A percentile compares a stretch with the other conserved stretches of the same genome.
Conservation (phyloP, 305 asterid genomes). For the Rubia balearica region DNA sequence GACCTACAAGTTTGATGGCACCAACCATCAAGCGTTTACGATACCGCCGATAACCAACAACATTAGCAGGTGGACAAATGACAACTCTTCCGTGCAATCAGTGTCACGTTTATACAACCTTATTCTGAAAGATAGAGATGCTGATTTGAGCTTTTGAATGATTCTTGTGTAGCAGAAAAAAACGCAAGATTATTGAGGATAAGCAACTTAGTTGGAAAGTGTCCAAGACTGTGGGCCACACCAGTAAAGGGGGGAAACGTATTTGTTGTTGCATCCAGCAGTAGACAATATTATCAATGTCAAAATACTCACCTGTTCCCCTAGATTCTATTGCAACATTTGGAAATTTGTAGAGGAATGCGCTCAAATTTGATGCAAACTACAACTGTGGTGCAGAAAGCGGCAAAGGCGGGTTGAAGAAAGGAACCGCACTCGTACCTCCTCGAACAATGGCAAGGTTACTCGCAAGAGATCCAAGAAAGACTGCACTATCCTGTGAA, state of each 20-base stretch:
- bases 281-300: background rate
- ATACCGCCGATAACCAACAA: background rate
- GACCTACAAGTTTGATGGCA: background rate
- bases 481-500: background rate
- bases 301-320: too few species aligned
- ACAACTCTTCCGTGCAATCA: too few species aligned
- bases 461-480: background rate
- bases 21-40: too few species aligned
- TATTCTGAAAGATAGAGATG: background rate
- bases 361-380: background rate
- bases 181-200: background rate
- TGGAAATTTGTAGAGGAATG: background rate
- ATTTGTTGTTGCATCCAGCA: background rate
- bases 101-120: background rate
- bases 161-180: background rate
- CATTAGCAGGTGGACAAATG: too few species aligned
- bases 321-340: background rate
- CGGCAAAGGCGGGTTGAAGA: background rate
- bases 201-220: background rate
- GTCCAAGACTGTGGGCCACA: background rate
- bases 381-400: slow-evolving; percentile 2
- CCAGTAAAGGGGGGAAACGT: background rate
- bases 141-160: background rate
- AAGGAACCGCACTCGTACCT: background rate
- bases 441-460: background rate